phyloP scores from a whole-genome alignment of 2,329 filamentous ascomycete genomes.

The Incumbomyces lentus region DNA sequence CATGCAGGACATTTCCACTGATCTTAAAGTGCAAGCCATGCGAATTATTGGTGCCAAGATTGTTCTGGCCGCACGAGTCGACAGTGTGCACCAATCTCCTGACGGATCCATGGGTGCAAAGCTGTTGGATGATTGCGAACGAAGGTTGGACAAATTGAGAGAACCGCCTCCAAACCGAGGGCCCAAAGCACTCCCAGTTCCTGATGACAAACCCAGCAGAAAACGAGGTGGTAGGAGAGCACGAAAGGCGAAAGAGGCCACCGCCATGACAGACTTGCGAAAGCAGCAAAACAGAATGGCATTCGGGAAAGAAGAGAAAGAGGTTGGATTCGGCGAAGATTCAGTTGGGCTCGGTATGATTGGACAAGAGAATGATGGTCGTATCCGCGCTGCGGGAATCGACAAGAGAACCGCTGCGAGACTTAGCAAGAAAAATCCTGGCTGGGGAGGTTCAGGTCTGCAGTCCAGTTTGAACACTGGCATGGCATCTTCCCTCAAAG shows the following conservation, averaged over 20 bases:
- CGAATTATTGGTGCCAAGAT: constrained; percentile 90
- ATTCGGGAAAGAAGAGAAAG: constrained; percentile 90
- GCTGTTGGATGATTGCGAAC: constrained; percentile 70
- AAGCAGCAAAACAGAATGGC: constrained; percentile 95
- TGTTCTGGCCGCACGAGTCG: constrained; percentile 82
- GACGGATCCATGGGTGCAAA: constrained; percentile 77
- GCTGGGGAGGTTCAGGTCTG: constrained; percentile 59
- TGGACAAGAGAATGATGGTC: constrained; percentile 75
- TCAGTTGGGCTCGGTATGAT: constrained; percentile 94
- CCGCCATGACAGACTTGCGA: constrained; percentile 89
- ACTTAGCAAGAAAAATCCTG: constrained; percentile 87
- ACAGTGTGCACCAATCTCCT: constrained; percentile 69
- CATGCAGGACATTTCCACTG: constrained; percentile 71
- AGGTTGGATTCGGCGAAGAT: constrained; percentile 81
- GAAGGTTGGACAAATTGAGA: constrained; percentile 82
- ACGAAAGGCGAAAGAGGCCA: constrained; percentile 89
- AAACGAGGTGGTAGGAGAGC: constrained; percentile 87
- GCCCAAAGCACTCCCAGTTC: constrained; percentile 72
- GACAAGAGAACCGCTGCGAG: constrained; percentile 90
- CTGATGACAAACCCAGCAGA: constrained; percentile 86
- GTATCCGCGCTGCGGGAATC: constrained; percentile 77
- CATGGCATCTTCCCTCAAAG: constrained; percentile 69
- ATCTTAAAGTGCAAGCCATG: constrained; percentile 87
- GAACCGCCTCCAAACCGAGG: constrained; percentile 87
- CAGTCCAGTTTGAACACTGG: constrained; percentile 47